phyloP scores from a whole-genome alignment of 2,329 filamentous ascomycete species.

The Pleomassaria siparia region DNA sequence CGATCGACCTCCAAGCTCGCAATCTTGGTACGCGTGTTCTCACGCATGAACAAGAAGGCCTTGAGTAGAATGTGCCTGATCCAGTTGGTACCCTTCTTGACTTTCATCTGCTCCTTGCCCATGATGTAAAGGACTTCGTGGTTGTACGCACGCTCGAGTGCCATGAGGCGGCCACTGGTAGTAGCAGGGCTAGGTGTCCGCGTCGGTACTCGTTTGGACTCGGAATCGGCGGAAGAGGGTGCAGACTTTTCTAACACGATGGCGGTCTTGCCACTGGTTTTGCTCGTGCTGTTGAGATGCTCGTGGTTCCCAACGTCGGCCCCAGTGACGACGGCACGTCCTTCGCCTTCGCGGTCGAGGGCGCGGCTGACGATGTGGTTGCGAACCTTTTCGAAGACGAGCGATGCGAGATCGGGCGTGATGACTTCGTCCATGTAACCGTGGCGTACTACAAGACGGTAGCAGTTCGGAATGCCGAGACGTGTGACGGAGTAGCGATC shows the following conservation, averaged over 20 bases:
- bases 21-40: slow-evolving; percentile 68
- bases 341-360: slow-evolving; percentile 29
- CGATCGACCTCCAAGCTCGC: slow-evolving; percentile 61
- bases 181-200: slow-evolving; percentile 19
- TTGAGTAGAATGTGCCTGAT: slow-evolving; percentile 51
- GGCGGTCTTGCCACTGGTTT: slow-evolving; percentile 8
- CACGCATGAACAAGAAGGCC: slow-evolving; percentile 64
- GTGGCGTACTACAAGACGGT: slow-evolving; percentile 69
- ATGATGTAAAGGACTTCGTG: slow-evolving; percentile 55
- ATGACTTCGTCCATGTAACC: slow-evolving; percentile 74
- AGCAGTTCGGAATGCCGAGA: slow-evolving; percentile 61
- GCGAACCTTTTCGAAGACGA: slow-evolving; percentile 61
- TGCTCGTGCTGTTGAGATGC: slow-evolving; percentile 12
- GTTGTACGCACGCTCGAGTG: slow-evolving; percentile 48
- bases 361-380: slow-evolving; percentile 36
- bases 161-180: slow-evolving; percentile 31
- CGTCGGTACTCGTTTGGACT: slow-evolving; percentile 8
- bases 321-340: slow-evolving; percentile 7
- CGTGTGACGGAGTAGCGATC: slow-evolving; percentile 53
- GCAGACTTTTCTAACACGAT: slow-evolving; percentile 11
- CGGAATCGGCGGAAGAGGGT: slow-evolving; percentile 8
- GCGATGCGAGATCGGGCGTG: slow-evolving; percentile 59
- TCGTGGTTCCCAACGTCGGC: slow-evolving; percentile 3
- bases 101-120: slow-evolving; percentile 46
- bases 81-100: slow-evolving; percentile 9